phyloP scores from a whole-genome alignment of 108 stramenopile species.

The Cyclotella distinguenda region DNA sequence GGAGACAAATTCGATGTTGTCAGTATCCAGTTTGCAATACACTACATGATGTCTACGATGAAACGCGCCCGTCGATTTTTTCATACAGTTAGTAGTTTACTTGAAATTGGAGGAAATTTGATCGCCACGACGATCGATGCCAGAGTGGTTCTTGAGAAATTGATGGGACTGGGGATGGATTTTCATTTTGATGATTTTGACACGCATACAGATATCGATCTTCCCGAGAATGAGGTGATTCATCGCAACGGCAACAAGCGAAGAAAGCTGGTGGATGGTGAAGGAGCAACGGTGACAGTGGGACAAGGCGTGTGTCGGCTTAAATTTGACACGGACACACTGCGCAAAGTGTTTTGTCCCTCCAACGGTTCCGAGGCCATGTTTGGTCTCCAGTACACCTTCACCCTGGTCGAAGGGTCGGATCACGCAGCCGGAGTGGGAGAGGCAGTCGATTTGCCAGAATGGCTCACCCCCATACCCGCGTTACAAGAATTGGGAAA shows the following conservation, averaged over 20 bases:
- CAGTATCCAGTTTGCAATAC: conserved; percentile 97
- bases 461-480: conserved; percentile 85
- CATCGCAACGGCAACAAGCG: conserved; percentile 34
- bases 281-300: conserved; percentile 46
- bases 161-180: conserved; percentile 79
- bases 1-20: conserved; percentile 89
- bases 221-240: conserved; percentile 33
- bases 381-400: conserved; percentile 87
- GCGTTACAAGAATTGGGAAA: conserved; percentile 61
- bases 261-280: conserved; percentile 31
- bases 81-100: conserved; percentile 79
- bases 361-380: conserved; percentile 54
- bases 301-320: conserved; percentile 75
- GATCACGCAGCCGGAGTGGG: conserved; percentile 81
- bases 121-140: conserved; percentile 97
- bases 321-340: conserved; percentile 62
- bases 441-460: conserved; percentile 84
- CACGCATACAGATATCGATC: conserved; percentile 31
- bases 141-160: conserved; percentile 64
- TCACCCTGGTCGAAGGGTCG: conserved; percentile 78
- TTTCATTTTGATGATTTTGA: conserved; percentile 60
- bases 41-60: conserved; percentile 95
- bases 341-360: conserved; percentile 56
- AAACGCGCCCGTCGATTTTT: conserved; percentile 88
- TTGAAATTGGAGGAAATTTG: conserved; percentile 89